phyloP scores from a whole-genome alignment of 331 rosid genomes.

The Rhamnella rubrinervis region DNA sequence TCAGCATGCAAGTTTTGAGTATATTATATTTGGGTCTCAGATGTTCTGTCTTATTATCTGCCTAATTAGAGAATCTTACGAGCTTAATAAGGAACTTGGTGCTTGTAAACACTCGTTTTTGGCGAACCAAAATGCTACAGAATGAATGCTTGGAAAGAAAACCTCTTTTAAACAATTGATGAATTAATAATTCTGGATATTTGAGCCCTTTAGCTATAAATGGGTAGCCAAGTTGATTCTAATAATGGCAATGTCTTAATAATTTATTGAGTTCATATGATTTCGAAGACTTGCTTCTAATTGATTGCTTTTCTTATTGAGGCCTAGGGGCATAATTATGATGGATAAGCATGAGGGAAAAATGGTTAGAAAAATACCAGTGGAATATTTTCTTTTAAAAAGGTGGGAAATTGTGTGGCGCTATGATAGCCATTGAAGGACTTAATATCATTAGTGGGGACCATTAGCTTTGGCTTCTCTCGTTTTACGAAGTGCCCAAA shows the following conservation, averaged over 20 bases:
- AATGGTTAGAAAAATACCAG: background rate
- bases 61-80: background rate
- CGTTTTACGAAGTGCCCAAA: background rate
- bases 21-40: background rate
- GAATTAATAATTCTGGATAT: too few species aligned
- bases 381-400: slow-evolving; percentile 23
- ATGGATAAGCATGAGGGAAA: background rate
- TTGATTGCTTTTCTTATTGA: background rate
- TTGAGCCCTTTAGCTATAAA: too few species aligned
- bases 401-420: slow-evolving; percentile 15
- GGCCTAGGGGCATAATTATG: background rate
- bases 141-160: too few species aligned
- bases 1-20: background rate
- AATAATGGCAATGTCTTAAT: too few species aligned
- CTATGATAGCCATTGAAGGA: slow-evolving; percentile 13
- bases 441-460: slow-evolving; percentile 10
- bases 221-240: too few species aligned
- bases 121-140: background rate
- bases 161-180: too few species aligned
- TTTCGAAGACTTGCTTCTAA: background rate
- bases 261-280: background rate
- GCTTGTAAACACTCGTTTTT: background rate
- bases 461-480: slow-evolving; percentile 1
- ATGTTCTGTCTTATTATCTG: background rate
- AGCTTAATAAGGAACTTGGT: too few species aligned